Percentiles rank a stretch among this genome's conserved stretches.
These are phyloP conservation scores for Elymus sibiricus DNA, from an alignment of 176 grass and related monocot species.

Conservation along the genomic window DNA sequence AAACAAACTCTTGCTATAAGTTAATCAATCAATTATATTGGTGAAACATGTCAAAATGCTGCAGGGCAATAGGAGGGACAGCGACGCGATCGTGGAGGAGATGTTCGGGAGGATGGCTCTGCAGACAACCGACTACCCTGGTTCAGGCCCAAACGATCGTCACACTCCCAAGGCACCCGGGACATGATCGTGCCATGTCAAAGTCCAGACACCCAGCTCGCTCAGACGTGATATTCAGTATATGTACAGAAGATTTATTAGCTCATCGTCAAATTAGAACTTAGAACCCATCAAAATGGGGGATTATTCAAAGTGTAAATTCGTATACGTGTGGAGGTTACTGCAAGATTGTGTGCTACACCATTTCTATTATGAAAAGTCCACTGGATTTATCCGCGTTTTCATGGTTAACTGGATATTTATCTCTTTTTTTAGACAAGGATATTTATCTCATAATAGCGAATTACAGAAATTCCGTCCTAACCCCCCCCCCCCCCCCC, in stretches of 20 bases:
- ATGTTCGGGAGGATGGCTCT: slow-evolving; percentile 50
- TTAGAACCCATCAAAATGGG: slow-evolving; percentile 3
- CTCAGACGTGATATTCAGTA: not conserved
- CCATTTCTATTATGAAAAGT: not conserved
- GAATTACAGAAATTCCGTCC: no score
- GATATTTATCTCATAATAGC: no score
- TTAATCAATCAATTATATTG: not conserved
- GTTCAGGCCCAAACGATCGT: slow-evolving; percentile 49
- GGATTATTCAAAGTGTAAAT: slow-evolving; percentile 32
- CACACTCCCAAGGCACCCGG: slow-evolving; percentile 61
- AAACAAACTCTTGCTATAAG: not conserved
- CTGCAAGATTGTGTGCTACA: not conserved
- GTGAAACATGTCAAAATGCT: not conserved
- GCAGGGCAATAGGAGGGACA: slow-evolving; percentile 20
- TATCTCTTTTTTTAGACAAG: no score
- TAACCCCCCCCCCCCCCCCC: no score
- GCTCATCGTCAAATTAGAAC: not conserved
- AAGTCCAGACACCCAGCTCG: not conserved
- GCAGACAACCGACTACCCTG: slow-evolving; percentile 53
- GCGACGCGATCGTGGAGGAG: slow-evolving; percentile 23
- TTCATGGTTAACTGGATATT: no score
- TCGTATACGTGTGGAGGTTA: not conserved
- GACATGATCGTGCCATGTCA: slow-evolving; percentile 5
- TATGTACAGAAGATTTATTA: slow-evolving; percentile 21
- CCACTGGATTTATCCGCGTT: not conserved